These are phyloP conservation scores for Pseudoscleropodium purum DNA, from an alignment of 225 moss, liverwort and hornwort genomes.

Conservation along the genomic window DNA sequence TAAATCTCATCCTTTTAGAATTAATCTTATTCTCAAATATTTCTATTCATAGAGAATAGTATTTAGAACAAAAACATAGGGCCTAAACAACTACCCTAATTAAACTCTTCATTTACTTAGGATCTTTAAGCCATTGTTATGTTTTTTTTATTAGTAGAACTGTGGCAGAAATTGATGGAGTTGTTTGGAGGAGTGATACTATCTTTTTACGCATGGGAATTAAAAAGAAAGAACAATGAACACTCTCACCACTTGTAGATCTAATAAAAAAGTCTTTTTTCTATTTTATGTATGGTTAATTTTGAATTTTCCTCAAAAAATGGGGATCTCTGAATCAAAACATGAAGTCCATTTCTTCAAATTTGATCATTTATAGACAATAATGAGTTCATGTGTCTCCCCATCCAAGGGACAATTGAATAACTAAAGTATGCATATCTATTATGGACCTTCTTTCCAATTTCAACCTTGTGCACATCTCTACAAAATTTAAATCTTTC, in stretches of 20 bases:
- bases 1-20: not conserved
- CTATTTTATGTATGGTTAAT: not conserved
- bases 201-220: not conserved
- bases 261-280: accelerated
- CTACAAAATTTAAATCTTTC: not conserved
- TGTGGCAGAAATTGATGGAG: not conserved
- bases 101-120: not conserved
- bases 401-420: accelerated
- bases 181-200: accelerated
- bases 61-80: not conserved
- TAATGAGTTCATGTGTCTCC: not conserved
- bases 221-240: not conserved
- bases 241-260: accelerated
- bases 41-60: not conserved
- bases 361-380: accelerated
- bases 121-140: not conserved
- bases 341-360: not conserved
- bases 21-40: not conserved
- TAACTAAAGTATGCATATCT: not conserved
- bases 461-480: accelerated
- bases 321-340: accelerated
- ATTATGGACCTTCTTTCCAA: accelerated
- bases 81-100: not conserved
- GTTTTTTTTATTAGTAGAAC: not conserved
- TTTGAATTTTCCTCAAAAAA: not conserved